phyloP scores from a whole-genome alignment of 768 basidiomycete species.

The Mycena crocata region DNA sequence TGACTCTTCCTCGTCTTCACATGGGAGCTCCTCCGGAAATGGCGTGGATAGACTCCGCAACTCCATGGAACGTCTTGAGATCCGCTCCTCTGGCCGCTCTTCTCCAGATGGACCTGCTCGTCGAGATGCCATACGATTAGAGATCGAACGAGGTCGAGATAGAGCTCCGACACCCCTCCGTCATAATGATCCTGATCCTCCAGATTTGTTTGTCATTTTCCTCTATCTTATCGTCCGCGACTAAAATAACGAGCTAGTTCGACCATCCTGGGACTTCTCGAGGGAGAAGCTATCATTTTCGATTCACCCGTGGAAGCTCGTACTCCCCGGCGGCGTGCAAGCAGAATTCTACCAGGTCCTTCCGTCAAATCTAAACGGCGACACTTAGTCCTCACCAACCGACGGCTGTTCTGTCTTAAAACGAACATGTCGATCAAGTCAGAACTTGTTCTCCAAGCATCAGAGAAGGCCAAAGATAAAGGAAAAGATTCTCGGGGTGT shows the following conservation, averaged over 20 bases:
- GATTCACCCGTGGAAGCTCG: slow-evolving; percentile 66
- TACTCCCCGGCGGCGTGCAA: slow-evolving; percentile 66
- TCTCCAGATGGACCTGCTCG: slow-evolving; percentile 30
- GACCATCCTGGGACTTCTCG: slow-evolving; percentile 51
- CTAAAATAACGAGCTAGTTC: slow-evolving; percentile 36
- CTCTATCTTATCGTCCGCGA: background rate
- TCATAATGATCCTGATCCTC: slow-evolving; percentile 52
- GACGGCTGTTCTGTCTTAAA: slow-evolving; percentile 69
- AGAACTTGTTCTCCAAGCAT: slow-evolving; percentile 58
- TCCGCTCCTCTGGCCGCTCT: slow-evolving; percentile 23
- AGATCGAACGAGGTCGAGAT: slow-evolving; percentile 62
- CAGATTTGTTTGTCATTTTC: slow-evolving; percentile 56
- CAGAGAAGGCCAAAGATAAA: slow-evolving; percentile 54
- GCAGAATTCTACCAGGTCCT: slow-evolving; percentile 59
- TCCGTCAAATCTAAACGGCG: slow-evolving; percentile 64
- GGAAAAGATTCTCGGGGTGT: slow-evolving; percentile 59
- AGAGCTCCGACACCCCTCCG: slow-evolving; percentile 66
- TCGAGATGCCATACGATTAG: slow-evolving; percentile 15
- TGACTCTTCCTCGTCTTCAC: slow-evolving; percentile 28
- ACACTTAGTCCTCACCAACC: slow-evolving; percentile 67
- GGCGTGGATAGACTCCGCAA: slow-evolving; percentile 17
- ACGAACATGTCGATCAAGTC: slow-evolving; percentile 59
- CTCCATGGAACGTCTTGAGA: slow-evolving; percentile 27
- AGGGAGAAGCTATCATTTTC: slow-evolving; percentile 62
- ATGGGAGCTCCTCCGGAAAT: slow-evolving; percentile 19